Evolutionary conservation across 257 asterid species (phyloP).

Genomic region (Eucommia ulmoides): DNA sequence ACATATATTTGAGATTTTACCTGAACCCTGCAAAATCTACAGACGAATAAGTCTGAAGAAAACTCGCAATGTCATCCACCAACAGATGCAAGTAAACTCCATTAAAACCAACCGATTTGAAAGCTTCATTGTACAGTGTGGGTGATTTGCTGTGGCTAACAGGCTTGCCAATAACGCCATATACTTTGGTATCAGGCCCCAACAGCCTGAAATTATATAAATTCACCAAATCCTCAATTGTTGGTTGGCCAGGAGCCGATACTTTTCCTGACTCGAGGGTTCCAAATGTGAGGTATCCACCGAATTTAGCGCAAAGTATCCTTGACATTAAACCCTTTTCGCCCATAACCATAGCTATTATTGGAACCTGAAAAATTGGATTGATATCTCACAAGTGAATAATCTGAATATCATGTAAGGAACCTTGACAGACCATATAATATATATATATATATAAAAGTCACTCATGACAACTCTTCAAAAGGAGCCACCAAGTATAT

Average conservation of each 20-base stretch:
- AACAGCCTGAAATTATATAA: constrained; percentile 72
- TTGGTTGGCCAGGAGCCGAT: constrained; percentile 99
- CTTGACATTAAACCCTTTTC: constrained; percentile 92
- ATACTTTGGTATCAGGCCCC: constrained; percentile 74
- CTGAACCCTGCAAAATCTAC: constrained; percentile 89
- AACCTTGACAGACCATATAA: too few relatives aligned
- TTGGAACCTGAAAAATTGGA: constrained; percentile 49
- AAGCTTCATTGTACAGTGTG: constrained; percentile 63
- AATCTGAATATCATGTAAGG: too few relatives aligned
- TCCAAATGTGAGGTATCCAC: constrained; percentile 95
- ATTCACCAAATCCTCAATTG: constrained; percentile 61
- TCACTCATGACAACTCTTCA: too few relatives aligned
- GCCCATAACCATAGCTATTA: constrained; percentile 96
- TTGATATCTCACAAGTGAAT: too few relatives aligned
- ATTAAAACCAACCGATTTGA: constrained; percentile 56
- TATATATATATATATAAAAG: too few relatives aligned
- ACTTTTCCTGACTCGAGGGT: constrained; percentile 73
- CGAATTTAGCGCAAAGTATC: constrained; percentile 82
- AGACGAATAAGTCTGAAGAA: constrained; percentile 68
- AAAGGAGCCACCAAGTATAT: too few relatives aligned
- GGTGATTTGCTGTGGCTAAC: constrained; percentile 98
- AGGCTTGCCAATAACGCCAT: constrained; percentile 89
- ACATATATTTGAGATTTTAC: constrained; percentile 22
- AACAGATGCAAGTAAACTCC: constrained; percentile 68
- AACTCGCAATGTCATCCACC: constrained; percentile 64